A percentile compares a stretch with the other conserved stretches of the same genome.
These are phyloP conservation scores for Arthrobotrys entomopaga DNA, from an alignment of 2,329 filamentous ascomycete species.

Conservation along the genomic window DNA sequence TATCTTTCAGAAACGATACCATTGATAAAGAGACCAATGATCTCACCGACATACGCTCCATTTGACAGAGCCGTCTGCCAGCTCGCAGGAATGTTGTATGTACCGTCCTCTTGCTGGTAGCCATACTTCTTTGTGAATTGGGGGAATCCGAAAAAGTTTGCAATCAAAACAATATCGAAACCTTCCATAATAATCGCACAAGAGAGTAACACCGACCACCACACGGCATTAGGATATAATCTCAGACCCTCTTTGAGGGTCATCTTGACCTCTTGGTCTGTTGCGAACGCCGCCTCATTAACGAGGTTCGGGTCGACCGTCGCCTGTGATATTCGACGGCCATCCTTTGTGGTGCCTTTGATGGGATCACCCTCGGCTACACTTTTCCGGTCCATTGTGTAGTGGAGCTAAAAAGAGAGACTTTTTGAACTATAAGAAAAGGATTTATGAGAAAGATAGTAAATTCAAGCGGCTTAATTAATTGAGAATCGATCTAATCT, in stretches of 20 bases:
- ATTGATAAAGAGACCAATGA: constrained; percentile 56
- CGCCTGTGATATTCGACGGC: neutral
- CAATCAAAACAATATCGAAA: constrained; percentile 60
- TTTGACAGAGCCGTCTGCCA: constrained; percentile 74
- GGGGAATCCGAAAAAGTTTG: constrained; percentile 66
- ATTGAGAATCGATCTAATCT: constrained; percentile 11
- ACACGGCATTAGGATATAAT: constrained; percentile 63
- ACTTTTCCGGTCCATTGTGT: constrained; percentile 29
- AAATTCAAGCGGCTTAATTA: constrained; percentile 3
- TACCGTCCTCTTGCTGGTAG: constrained; percentile 64
- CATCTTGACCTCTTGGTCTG: constrained; percentile 72
- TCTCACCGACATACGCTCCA: constrained; percentile 56
- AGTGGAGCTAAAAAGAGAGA: constrained; percentile 3
- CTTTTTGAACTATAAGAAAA: neutral
- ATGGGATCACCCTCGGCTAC: constrained; percentile 20
- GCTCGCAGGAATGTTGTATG: constrained; percentile 69
- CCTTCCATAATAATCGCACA: constrained; percentile 66
- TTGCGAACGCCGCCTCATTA: constrained; percentile 42
- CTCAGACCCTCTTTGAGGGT: constrained; percentile 66
- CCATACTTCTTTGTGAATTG: constrained; percentile 72
- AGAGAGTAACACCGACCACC: constrained; percentile 65
- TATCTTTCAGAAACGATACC: constrained; percentile 55
- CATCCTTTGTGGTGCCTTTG: neutral
- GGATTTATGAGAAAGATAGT: constrained; percentile 4
- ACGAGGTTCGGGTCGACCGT: constrained; percentile 15